Evolutionary conservation across 768 basidiomycete species (phyloP), one percentile per base, ranked within the genome.

Genomic region (Lactarius sanguifluus): DNA sequence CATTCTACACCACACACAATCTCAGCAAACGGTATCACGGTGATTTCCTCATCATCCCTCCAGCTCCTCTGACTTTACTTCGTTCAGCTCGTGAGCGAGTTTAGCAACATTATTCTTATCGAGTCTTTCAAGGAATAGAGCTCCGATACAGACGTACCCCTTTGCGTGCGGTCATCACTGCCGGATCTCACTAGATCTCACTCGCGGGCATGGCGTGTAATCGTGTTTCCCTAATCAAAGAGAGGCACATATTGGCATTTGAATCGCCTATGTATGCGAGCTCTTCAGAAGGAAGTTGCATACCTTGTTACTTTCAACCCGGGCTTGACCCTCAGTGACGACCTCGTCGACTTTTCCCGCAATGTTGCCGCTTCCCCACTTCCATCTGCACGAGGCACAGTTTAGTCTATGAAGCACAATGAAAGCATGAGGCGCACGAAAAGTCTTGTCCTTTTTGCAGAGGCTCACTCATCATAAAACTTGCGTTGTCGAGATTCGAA

Each of bases 71-170:
- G 77, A 73, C 55, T 79, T 77, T 15, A 79, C 79, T 66, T 80
- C 77, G 43, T 81, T 80, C 68, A 85, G 65, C 73, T 84, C 81
- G 64, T 82, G 81, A 0, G 81, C 81, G 8, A 81, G 74, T 77
- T 83, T 84, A 57, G 83, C 82, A 4, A 82, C 81, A 66, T 83
- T 77, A 64, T 82, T 84, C 81, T 84, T 25, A 36, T 59, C 23
- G 62, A 28, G 16, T 57, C 18, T 16, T 16, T 23, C 18, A 20
- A 7, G 28, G n/a, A 45, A 28, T 13, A 16, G n/a, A 16, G 56
- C 6, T 5, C 23, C 28, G 13, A 38, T 4, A 25, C 66, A 38
- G 4, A 79, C 81, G 70, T 69, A 81, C 83, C 23, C 82, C 81
- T 38, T 77, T 71, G 38, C 81, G 76, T 36, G 76, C 69, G 61